Conservation (phyloP, 768 basidiomycete species). For the Tubosaeta brunneosetosa region DNA sequence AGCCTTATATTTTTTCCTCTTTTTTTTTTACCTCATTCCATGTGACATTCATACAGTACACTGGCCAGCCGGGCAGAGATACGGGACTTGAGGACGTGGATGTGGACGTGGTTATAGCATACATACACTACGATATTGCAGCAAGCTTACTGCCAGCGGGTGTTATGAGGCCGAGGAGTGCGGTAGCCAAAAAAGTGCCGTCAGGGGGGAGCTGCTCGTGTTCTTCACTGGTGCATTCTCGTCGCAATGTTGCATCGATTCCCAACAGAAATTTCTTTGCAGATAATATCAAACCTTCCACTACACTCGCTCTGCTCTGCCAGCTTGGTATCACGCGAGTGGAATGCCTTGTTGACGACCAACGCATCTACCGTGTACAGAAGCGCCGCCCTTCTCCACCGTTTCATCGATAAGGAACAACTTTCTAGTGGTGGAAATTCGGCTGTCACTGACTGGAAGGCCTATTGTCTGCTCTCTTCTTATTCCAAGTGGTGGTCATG, state of each 20-base stretch:
- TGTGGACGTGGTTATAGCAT: too few relatives aligned
- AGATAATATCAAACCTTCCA: slow-evolving; percentile 47
- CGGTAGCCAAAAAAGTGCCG: too few relatives aligned
- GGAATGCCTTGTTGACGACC: slow-evolving; percentile 41
- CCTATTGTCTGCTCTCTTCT: slow-evolving; percentile 43
- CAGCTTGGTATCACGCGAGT: slow-evolving; percentile 38
- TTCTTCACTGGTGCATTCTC: too few relatives aligned
- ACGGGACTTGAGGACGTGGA: too few relatives aligned
- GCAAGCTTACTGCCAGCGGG: too few relatives aligned
- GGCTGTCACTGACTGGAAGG: slow-evolving; percentile 48
- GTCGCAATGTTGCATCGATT: slow-evolving; percentile 38
- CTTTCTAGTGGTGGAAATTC: slow-evolving; percentile 23
- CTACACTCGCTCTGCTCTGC: slow-evolving; percentile 39
- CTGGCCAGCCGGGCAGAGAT: too few relatives aligned
- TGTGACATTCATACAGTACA: too few relatives aligned
- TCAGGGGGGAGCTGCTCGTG: too few relatives aligned
- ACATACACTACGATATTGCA: too few relatives aligned
- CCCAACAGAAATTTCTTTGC: slow-evolving; percentile 53
- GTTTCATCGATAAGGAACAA: slow-evolving; percentile 36
- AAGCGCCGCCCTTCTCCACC: slow-evolving; percentile 49
- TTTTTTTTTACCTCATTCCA: too few relatives aligned
- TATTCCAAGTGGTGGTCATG: not conserved
- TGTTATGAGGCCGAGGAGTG: too few relatives aligned
- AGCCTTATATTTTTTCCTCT: too few relatives aligned
- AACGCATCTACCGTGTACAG: slow-evolving; percentile 54